A percentile compares a stretch with the other conserved stretches of the same genome.
These are phyloP conservation scores for Actinomortierella ambigua DNA, from an alignment of 371 early-diverging fungal species.

Conservation along the genomic window DNA sequence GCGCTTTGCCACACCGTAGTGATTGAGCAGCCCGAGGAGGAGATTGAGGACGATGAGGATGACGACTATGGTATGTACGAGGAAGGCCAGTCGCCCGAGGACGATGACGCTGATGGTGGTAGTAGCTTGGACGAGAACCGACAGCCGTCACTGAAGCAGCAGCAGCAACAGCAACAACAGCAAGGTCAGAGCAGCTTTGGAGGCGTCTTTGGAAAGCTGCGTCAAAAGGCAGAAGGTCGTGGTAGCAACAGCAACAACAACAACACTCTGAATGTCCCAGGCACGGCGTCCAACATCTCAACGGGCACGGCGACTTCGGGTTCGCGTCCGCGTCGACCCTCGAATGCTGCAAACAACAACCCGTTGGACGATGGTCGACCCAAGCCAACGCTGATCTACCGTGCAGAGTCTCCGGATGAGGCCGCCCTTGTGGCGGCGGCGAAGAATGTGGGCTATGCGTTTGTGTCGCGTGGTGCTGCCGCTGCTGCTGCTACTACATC, in stretches of 20 bases:
- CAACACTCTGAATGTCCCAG: conserved; percentile 21
- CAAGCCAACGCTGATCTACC: conserved; percentile 47
- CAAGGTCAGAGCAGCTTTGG: conserved; percentile 5
- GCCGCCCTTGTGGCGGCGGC: conserved; percentile 92
- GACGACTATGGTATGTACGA: conserved; percentile 66
- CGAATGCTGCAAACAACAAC: conserved; percentile 11
- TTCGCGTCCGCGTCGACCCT: conserved; percentile 29
- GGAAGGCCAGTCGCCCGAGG: conserved; percentile 94
- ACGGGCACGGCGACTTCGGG: conserved; percentile 5
- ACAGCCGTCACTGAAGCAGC: conserved; percentile 16
- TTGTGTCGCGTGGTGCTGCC: conserved; percentile 66
- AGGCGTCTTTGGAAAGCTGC: conserved; percentile 30
- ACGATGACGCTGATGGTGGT: conserved; percentile 59
- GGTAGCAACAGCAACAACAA: too few species aligned
- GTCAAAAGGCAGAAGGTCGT: conserved; percentile 21
- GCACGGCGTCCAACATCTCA: not conserved
- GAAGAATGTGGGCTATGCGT: conserved; percentile 87
- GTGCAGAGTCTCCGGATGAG: conserved; percentile 89
- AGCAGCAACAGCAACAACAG: conserved; percentile 24
- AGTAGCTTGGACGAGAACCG: conserved; percentile 31
- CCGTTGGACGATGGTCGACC: conserved; percentile 17
- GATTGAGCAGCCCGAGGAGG: conserved; percentile 56
- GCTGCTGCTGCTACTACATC: conserved; percentile 83
- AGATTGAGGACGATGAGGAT: conserved; percentile 48
- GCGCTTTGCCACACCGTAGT: conserved; percentile 85